phyloP scores from a whole-genome alignment of 164 flowering plant genomes.

The Vitis rupestris region DNA sequence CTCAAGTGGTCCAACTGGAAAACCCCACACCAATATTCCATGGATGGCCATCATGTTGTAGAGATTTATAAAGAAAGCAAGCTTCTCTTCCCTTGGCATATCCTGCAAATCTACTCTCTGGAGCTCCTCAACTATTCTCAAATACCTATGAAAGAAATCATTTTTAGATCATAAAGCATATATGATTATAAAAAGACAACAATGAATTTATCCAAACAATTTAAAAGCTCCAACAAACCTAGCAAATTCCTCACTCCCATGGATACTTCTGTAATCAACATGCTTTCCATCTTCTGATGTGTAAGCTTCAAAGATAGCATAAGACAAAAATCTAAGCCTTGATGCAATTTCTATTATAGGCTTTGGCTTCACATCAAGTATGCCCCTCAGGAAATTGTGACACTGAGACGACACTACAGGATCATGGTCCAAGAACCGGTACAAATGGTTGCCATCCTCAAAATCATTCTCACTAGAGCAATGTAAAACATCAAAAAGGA shows the following conservation, averaged over 20 bases:
- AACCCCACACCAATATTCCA: slow-evolving; percentile 65
- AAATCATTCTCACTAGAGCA: slow-evolving; percentile 63
- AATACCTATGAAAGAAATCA: slow-evolving; percentile 22
- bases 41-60: slow-evolving; percentile 92
- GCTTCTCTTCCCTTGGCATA: slow-evolving; percentile 74
- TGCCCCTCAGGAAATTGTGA: slow-evolving; percentile 73
- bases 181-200: not conserved
- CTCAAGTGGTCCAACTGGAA: slow-evolving; percentile 64
- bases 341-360: slow-evolving; percentile 65
- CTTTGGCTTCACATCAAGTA: slow-evolving; percentile 63
- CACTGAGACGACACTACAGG: slow-evolving; percentile 71
- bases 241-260: slow-evolving; percentile 87
- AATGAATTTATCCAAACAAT: not conserved
- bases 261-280: slow-evolving; percentile 79
- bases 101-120: slow-evolving; percentile 73
- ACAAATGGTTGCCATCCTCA: slow-evolving; percentile 82
- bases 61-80: slow-evolving; percentile 82
- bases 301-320: slow-evolving; percentile 78
- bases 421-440: slow-evolving; percentile 85
- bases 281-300: slow-evolving; percentile 74
- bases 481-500: slow-evolving; percentile 9
- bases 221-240: slow-evolving; percentile 45
- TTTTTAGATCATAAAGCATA: not conserved
- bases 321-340: slow-evolving; percentile 63
- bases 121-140: slow-evolving; percentile 80